Percentiles rank a stretch among this genome's conserved stretches.
These are phyloP conservation scores for Aspergillus incahuasiensis DNA, from an alignment of 495 filamentous ascomycete species.

Conservation along the genomic window DNA sequence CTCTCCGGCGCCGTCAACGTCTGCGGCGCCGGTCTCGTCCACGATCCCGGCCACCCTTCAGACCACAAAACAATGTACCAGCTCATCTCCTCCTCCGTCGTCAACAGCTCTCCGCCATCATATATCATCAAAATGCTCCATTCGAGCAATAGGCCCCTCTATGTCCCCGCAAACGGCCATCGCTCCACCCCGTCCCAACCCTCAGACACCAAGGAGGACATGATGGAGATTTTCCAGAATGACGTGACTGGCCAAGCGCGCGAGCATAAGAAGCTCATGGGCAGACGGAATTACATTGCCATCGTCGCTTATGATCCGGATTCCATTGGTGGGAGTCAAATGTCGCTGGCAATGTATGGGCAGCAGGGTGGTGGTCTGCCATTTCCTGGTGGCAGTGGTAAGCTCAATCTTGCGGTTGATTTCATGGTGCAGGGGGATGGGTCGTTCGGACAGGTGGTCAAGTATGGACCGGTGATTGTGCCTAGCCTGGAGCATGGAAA, in stretches of 20 bases:
- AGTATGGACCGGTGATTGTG: slow-evolving; percentile 95
- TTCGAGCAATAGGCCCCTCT: slow-evolving; percentile 76
- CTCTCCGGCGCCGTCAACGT: slow-evolving; percentile 87
- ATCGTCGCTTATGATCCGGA: slow-evolving; percentile 92
- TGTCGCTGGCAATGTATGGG: slow-evolving; percentile 36
- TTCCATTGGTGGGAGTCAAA: slow-evolving; percentile 43
- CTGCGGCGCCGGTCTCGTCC: slow-evolving; percentile 88
- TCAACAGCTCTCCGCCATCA: slow-evolving; percentile 75
- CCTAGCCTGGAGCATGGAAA: slow-evolving; percentile 83
- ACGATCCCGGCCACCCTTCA: slow-evolving; percentile 82
- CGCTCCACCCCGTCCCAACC: slow-evolving; percentile 51
- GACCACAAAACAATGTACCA: slow-evolving; percentile 99
- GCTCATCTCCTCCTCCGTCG: slow-evolving; percentile 84
- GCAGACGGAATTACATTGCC: slow-evolving; percentile 86
- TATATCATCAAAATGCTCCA: slow-evolving; percentile 92
- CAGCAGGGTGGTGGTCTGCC: slow-evolving; percentile 26
- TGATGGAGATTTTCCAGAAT: slow-evolving; percentile 97
- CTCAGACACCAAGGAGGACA: slow-evolving; percentile 93
- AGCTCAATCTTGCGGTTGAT: slow-evolving; percentile 85
- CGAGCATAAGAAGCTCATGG: slow-evolving; percentile 89
- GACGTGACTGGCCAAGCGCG: slow-evolving; percentile 76
- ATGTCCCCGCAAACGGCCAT: slow-evolving; percentile 87
- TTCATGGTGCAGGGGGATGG: slow-evolving; percentile 97
- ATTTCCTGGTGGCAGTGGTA: slow-evolving; percentile 46
- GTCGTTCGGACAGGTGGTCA: slow-evolving; percentile 70